Conservation (phyloP, 148 eudicot genomes). For the Diospyros lotus region DNA sequence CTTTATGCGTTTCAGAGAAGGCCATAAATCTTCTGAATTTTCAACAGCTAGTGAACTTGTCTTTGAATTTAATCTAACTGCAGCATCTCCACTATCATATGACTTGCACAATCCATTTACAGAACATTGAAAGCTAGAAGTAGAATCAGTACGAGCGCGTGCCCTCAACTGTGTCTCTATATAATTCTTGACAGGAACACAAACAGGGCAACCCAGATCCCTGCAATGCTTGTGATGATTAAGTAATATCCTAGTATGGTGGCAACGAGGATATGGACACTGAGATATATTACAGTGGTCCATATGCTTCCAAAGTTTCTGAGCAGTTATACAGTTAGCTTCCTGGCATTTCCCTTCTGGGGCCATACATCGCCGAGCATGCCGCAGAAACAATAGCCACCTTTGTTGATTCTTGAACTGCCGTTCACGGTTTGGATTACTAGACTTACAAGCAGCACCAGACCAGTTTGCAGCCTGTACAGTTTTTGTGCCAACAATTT, state of each 20-base stretch:
- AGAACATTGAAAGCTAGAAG: conserved; percentile 32
- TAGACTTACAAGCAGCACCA: conserved; percentile 26
- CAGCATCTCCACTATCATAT: conserved; percentile 33
- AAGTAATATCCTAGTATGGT: conserved; percentile 34
- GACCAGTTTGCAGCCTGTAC: conserved; percentile 29
- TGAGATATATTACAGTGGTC: conserved; percentile 36
- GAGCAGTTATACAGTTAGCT: conserved; percentile 47
- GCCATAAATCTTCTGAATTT: conserved; percentile 47
- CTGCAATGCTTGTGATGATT: conserved; percentile 52
- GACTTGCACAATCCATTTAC: conserved; percentile 30
- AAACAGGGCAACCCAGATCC: conserved; percentile 66
- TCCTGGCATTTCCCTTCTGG: conserved; percentile 74
- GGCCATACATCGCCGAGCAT: conserved; percentile 69
- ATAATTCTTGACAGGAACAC: conserved; percentile 52
- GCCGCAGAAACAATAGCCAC: conserved; percentile 79
- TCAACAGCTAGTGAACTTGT: conserved; percentile 32
- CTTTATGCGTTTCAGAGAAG: conserved; percentile 67
- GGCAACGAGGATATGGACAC: conserved; percentile 67
- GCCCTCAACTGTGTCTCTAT: conserved; percentile 33
- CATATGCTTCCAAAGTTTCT: conserved; percentile 61
- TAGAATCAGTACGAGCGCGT: conserved; percentile 30
- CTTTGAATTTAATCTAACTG: conserved; percentile 30
- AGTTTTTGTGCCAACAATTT: conserved; percentile 32
- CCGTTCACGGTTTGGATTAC: conserved; percentile 39
- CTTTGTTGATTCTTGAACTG: conserved; percentile 61